Conservation (phyloP, 1,284 basidiomycete species). For the Ceratobasidium sp. region DNA sequence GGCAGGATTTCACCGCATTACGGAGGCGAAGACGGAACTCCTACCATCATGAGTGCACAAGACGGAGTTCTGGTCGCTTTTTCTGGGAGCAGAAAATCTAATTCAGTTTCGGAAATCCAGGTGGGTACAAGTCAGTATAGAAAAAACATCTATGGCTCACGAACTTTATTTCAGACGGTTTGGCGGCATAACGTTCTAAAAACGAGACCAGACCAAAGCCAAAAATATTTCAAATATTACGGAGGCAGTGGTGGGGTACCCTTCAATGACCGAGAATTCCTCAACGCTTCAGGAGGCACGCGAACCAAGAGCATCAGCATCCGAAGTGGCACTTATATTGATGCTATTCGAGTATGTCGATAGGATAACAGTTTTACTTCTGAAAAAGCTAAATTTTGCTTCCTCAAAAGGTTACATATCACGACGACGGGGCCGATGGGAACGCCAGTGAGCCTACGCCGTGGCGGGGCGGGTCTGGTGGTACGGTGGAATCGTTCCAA, state of each 20-base stretch:
- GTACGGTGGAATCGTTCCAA: background rate
- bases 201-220: background rate
- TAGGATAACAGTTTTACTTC: too few relatives aligned
- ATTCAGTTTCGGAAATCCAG: too few relatives aligned
- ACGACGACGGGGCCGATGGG: background rate
- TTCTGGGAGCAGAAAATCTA: background rate
- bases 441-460: too few relatives aligned
- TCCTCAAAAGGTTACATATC: background rate
- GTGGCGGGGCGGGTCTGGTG: too few relatives aligned
- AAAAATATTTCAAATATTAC: background rate
- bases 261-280: conserved; percentile 17
- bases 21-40: conserved; percentile 2
- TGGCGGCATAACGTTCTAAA: conserved; percentile 27
- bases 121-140: background rate
- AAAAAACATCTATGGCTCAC: background rate
- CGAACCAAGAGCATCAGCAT: conserved; percentile 2
- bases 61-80: conserved; percentile 11
- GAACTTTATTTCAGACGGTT: background rate
- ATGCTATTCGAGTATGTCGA: conserved; percentile 16
- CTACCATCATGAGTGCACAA: background rate
- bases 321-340: background rate
- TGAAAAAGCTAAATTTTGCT: too few relatives aligned
- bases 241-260: background rate
- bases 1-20: conserved; percentile 14
- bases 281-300: background rate